Conservation (phyloP, 306 rosid species). For the Vigna trinervia region DNA sequence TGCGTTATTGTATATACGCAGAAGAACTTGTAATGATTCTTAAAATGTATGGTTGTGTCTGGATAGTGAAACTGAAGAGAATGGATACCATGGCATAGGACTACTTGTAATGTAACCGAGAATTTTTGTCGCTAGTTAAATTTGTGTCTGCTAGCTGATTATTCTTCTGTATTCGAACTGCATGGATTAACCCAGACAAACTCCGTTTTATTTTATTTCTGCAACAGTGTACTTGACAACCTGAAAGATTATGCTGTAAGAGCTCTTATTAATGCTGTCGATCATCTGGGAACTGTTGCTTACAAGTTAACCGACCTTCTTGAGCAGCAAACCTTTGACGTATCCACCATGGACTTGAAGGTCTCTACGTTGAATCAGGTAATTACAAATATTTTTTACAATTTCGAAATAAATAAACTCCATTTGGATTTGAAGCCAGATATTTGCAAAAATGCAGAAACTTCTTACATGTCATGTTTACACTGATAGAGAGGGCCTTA, state of each 20-base stretch:
- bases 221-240: conserved; percentile 80
- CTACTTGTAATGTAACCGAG: not conserved
- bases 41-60: conserved; percentile 19
- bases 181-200: not conserved
- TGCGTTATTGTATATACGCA: conserved; percentile 8
- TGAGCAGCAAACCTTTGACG: conserved; percentile 78
- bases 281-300: conserved; percentile 99
- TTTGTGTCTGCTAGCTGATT: conserved; percentile 3
- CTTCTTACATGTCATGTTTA: conserved; percentile 78
- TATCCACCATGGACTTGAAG: conserved; percentile 76
- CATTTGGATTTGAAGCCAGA: conserved; percentile 38
- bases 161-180: conserved; percentile 21
- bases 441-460: conserved; percentile 59
- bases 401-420: conserved; percentile 24
- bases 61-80: conserved; percentile 16
- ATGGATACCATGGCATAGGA: not conserved
- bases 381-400: conserved; percentile 21
- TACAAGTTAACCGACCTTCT: conserved; percentile 84
- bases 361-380: conserved; percentile 82
- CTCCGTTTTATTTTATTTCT: conserved; percentile 11
- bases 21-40: not conserved
- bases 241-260: conserved; percentile 92
- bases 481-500: conserved; percentile 80
- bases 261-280: conserved; percentile 93
- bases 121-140: not conserved